A percentile compares a stretch with the other conserved stretches of the same genome.
Conservation (phyloP, 1,284 basidiomycete genomes). For the Xerocomus cyaneibrunnescens region DNA sequence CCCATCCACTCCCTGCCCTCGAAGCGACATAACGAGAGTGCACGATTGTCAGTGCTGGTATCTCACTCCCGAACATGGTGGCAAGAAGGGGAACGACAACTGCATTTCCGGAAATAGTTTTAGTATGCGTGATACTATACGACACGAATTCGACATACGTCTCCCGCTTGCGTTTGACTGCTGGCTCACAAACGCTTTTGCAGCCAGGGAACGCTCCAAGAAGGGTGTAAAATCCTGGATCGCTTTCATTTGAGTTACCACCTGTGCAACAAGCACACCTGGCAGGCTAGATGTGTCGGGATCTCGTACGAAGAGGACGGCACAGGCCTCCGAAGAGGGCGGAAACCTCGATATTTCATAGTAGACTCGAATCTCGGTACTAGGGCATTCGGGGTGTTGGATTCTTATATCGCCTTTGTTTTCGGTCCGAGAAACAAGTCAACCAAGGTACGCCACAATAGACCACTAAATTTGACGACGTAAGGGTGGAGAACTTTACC, state of each 20-base stretch:
- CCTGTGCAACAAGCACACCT: constrained; percentile 13
- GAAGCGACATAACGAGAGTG: constrained; percentile 53
- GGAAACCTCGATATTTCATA: constrained; percentile 50
- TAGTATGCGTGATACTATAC: neutral
- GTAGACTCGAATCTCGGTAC: constrained; percentile 31
- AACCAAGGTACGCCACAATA: neutral
- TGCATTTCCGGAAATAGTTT: constrained; percentile 4
- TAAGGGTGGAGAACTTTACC: constrained; percentile 34
- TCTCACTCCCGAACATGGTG: constrained; percentile 18
- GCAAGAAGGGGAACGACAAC: constrained; percentile 20
- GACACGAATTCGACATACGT: constrained; percentile 16
- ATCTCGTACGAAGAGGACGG: constrained; percentile 46
- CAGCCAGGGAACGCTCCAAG: constrained; percentile 20
- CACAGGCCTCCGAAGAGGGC: constrained; percentile 40
- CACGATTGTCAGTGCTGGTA: constrained; percentile 51
- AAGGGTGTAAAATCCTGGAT: constrained; percentile 19
- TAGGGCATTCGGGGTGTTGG: constrained; percentile 8
- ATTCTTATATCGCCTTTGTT: constrained; percentile 21
- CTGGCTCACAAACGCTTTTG: constrained; percentile 28
- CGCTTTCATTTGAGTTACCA: constrained; percentile 29
- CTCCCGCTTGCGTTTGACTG: constrained; percentile 3
- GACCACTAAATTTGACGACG: neutral
- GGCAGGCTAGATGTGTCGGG: neutral
- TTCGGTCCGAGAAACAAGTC: neutral
- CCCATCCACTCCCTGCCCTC: constrained; percentile 47